phyloP scores from a whole-genome alignment of 176 grass and related monocot species.

The Puya raimondii region DNA sequence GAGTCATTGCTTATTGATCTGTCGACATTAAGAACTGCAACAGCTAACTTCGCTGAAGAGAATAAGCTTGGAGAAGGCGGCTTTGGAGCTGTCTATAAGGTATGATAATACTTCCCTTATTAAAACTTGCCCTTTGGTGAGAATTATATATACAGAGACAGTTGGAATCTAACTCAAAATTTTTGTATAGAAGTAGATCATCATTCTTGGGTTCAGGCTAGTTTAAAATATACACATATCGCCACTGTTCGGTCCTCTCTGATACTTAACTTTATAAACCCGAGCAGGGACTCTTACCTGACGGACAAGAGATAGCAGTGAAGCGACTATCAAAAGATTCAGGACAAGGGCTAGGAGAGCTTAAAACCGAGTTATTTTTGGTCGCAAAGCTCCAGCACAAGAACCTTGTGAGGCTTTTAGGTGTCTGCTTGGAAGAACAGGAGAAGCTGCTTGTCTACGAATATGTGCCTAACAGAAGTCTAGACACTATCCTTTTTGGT shows the following conservation, averaged over 20 bases:
- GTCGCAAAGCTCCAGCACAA: slow-evolving; percentile 62
- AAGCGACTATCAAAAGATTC: slow-evolving; percentile 36
- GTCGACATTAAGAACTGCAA: slow-evolving; percentile 20
- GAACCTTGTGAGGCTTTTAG: slow-evolving; percentile 46
- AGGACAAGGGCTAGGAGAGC: slow-evolving; percentile 36
- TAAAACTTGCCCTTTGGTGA: neutral
- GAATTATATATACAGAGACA: neutral
- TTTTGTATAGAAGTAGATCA: neutral
- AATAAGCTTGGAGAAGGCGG: slow-evolving; percentile 45
- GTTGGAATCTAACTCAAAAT: neutral
- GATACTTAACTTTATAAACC: too few relatives aligned
- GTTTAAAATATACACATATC: too few relatives aligned
- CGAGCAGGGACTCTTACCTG: slow-evolving; percentile 23
- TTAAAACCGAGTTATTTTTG: slow-evolving; percentile 56
- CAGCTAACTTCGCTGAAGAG: slow-evolving; percentile 27
- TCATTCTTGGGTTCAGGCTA: neutral
- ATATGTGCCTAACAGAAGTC: slow-evolving; percentile 58
- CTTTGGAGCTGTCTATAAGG: slow-evolving; percentile 52
- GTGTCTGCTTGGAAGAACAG: slow-evolving; percentile 36
- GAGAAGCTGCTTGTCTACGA: slow-evolving; percentile 61
- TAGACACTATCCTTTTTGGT: slow-evolving; percentile 62
- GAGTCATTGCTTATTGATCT: slow-evolving; percentile 18
- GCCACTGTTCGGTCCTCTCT: too few relatives aligned
- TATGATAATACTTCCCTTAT: neutral
- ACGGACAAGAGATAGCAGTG: slow-evolving; percentile 34